These are phyloP conservation scores for Boletus mariae DNA, from an alignment of 1,284 basidiomycete genomes.

Conservation along the genomic window DNA sequence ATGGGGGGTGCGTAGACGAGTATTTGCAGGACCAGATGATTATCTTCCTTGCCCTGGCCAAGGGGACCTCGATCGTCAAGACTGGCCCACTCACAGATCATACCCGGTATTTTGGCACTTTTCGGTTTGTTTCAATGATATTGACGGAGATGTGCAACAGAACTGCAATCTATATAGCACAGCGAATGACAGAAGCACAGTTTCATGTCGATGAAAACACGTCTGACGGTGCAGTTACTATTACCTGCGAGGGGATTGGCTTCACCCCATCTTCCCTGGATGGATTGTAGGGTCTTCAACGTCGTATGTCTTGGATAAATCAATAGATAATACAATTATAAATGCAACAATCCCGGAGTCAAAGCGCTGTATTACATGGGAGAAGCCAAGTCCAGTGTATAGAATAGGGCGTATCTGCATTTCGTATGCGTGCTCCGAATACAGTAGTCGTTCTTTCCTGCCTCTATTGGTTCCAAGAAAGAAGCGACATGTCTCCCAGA, in stretches of 20 bases:
- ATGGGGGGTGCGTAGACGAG: constrained; percentile 69
- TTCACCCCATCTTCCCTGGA: constrained; percentile 28
- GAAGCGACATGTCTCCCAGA: constrained; percentile 77
- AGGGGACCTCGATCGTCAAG: constrained; percentile 54
- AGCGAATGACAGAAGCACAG: constrained; percentile 59
- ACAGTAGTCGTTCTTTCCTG: constrained; percentile 5
- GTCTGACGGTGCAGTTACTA: constrained; percentile 34
- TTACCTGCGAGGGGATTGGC: constrained; percentile 58
- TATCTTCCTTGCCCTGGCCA: constrained; percentile 67
- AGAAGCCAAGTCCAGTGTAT: constrained; percentile 15
- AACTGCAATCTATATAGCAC: constrained; percentile 69
- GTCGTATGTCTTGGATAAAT: not conserved
- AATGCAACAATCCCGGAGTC: constrained; percentile 11
- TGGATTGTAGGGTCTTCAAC: not conserved
- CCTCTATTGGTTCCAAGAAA: constrained; percentile 77
- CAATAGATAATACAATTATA: constrained; percentile 26
- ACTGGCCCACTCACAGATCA: constrained; percentile 59
- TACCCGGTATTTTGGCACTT: constrained; percentile 46
- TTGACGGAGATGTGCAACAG: constrained; percentile 34
- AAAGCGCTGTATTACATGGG: constrained; percentile 25
- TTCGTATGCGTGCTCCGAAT: constrained; percentile 1
- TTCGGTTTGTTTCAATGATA: not conserved
- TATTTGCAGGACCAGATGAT: constrained; percentile 70
- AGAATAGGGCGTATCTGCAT: constrained; percentile 12
- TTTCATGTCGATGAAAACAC: constrained; percentile 48